Percentiles rank a stretch among this genome's conserved stretches.
Conservation (phyloP, 2,329 filamentous ascomycete species). For the Fusarium praegraminearum region DNA sequence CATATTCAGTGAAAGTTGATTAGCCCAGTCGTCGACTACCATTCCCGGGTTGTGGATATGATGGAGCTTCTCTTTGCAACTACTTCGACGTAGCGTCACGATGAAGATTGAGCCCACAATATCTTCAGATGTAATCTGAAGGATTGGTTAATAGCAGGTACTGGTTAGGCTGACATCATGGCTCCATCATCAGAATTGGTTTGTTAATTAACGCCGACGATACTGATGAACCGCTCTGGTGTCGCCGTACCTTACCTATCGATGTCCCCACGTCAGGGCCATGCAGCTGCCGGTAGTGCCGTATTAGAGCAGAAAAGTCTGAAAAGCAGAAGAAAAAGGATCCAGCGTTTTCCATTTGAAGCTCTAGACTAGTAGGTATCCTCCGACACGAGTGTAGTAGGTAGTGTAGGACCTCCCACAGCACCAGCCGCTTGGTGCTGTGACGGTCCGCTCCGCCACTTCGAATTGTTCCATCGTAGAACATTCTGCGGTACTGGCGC, state of each 20-base stretch:
- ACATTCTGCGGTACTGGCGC: constrained; percentile 1
- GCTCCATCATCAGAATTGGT: constrained; percentile 2
- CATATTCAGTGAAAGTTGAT: background rate
- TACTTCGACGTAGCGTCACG: background rate
- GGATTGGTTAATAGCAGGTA: background rate
- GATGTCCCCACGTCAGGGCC: constrained; percentile 29
- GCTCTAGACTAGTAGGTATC: background rate
- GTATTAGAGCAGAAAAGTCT: background rate
- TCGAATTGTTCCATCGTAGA: constrained; percentile 10
- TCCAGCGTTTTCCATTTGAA: constrained; percentile 1
- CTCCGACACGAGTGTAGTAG: background rate
- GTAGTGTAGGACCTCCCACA: background rate
- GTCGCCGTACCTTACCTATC: constrained; percentile 31
- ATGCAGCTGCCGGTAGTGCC: constrained; percentile 19
- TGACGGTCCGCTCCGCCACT: constrained; percentile 26
- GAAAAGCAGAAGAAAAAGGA: background rate
- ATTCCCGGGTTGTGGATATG: background rate
- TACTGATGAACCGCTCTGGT: constrained; percentile 36
- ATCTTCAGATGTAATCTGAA: background rate
- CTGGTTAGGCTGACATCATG: constrained; percentile 1
- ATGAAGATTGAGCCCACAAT: background rate
- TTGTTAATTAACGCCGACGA: constrained; percentile 22
- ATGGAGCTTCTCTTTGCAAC: background rate
- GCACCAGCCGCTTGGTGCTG: constrained; percentile 17
- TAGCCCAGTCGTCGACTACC: background rate